Evolutionary conservation across 2,329 filamentous ascomycete genomes (phyloP), one percentile per base, ranked within the genome.

Genomic region (Fusarium fujikuroi): DNA sequence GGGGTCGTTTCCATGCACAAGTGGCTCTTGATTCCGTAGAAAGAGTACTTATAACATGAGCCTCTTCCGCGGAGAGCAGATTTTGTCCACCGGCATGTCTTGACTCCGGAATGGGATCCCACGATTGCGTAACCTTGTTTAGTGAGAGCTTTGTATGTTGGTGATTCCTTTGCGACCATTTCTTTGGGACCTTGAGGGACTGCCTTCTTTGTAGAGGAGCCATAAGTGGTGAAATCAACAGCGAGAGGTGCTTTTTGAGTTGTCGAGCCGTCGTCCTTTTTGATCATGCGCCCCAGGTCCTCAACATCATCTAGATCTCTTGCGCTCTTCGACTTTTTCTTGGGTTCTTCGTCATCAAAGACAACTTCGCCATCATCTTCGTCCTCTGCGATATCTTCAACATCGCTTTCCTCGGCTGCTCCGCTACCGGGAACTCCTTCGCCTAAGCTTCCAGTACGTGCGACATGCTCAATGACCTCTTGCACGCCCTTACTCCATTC

Each of bases 71-170:
- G 93, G 2, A 98, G 90, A 15, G 95, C 95, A 3, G 95, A 98
- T 83, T 99, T 99, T 15, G 96, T 98, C 95, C 95, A 99, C 37
- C 96, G 93, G 80, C 95, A 99, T 77, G 98, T 97, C 83, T 98
- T 98, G 74, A 98, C 95, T 36, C 95, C 95, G 0, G 94, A 97
- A 83, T 98, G 96, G 1, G 94, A 95, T 60, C 96, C 96, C 42
- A 99, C 93, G 66, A 98, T 98, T 2, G 93, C 92, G 81, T 98
- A 98, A 32, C 95, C 95, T 86, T 99, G 95, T 81, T 98, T 99
- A 2, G 95, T 98, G 47, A 98, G 89, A 23, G 95, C 90, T 18
- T 91, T 88, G 79, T 97, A 95, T 0, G 96, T 98, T 0, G 96
- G 95, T 3, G 95, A 97, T 68, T 91, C 91, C 72, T 92, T 93